Evolutionary conservation across 2,329 filamentous ascomycete genomes (phyloP).

Genomic region (Colletotrichum sp.): DNA sequence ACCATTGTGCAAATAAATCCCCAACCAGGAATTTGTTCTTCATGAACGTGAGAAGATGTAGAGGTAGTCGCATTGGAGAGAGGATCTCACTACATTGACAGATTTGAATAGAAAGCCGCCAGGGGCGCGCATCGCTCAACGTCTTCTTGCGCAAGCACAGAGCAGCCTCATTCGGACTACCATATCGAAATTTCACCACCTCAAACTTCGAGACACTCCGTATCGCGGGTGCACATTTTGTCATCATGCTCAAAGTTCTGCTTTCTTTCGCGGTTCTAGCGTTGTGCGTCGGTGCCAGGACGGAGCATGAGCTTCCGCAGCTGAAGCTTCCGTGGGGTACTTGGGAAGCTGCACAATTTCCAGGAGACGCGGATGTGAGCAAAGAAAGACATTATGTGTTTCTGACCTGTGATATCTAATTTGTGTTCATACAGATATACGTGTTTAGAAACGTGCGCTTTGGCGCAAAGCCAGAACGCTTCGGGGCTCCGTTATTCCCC

Average conservation of each 20-base stretch:
- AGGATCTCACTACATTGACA: not conserved
- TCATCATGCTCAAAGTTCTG: not conserved
- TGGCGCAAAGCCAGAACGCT: not conserved
- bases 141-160: not conserved
- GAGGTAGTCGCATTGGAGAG: not conserved
- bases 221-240: not conserved
- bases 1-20: not conserved
- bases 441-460: not conserved
- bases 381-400: not conserved
- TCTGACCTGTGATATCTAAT: no score
- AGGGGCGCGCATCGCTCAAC: not conserved
- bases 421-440: not conserved
- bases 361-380: not conserved
- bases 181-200: not conserved
- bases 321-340: not conserved
- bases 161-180: not conserved
- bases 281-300: not conserved
- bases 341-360: not conserved
- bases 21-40: not conserved
- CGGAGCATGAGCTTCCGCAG: not conserved
- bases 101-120: not conserved
- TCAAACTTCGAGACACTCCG: not conserved
- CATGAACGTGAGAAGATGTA: not conserved
- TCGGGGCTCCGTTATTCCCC: not conserved
- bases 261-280: not conserved